These are phyloP conservation scores for Triangularia setosa DNA, from an alignment of 2,329 filamentous ascomycete genomes.

Conservation along the genomic window DNA sequence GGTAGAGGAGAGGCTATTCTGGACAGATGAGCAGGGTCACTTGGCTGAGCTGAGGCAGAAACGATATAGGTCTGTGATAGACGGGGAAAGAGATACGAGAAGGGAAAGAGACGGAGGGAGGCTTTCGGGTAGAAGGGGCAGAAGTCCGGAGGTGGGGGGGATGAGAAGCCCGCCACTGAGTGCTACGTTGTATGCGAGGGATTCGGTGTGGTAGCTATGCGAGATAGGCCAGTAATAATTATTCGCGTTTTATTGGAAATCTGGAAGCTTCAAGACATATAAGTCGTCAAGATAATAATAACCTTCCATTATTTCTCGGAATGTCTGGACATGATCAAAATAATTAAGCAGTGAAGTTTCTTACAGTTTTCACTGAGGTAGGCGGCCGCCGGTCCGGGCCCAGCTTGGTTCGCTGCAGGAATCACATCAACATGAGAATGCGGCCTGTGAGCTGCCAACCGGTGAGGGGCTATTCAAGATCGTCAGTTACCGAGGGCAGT, in stretches of 20 bases:
- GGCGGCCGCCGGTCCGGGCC: too few species aligned
- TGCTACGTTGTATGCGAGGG: neutral
- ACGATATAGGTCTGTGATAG: slow-evolving; percentile 13
- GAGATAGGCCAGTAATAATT: neutral
- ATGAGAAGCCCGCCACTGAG: neutral
- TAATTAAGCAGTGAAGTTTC: too few species aligned
- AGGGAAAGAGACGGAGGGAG: neutral
- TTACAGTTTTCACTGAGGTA: too few species aligned
- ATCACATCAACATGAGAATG: too few species aligned
- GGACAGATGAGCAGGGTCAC: slow-evolving; percentile 8
- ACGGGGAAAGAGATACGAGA: neutral
- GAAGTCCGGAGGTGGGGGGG: neutral
- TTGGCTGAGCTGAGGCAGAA: slow-evolving; percentile 10
- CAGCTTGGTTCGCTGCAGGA: too few species aligned
- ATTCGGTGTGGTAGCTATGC: neutral
- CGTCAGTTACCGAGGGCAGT: too few species aligned
- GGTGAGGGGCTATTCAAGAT: too few species aligned
- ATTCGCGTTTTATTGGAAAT: neutral
- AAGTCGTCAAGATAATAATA: too few species aligned
- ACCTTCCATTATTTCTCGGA: too few species aligned
- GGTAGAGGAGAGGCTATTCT: slow-evolving; percentile 16
- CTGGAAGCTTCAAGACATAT: too few species aligned
- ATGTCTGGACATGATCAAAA: too few species aligned
- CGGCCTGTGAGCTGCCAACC: too few species aligned
- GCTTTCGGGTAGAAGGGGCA: neutral